Evolutionary conservation across 2,329 filamentous ascomycete species (phyloP).

Genomic region (Botrytis byssoidea): DNA sequence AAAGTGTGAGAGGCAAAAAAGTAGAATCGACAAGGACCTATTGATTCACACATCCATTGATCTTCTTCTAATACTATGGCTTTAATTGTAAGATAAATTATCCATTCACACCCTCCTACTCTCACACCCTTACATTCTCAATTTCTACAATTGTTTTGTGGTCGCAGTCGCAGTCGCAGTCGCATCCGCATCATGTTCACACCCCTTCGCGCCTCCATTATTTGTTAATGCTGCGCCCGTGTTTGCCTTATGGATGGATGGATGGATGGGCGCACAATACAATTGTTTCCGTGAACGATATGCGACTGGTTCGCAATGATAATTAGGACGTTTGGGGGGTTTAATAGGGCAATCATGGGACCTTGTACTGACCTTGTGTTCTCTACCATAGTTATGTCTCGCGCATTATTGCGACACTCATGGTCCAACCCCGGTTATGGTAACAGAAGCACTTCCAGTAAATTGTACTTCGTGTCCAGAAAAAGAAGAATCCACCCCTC

Average conservation of each 20-base stretch:
- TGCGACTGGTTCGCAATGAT: slow-evolving; percentile 3
- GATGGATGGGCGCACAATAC: background rate
- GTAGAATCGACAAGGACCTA: background rate
- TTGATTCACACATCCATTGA: background rate
- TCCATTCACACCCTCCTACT: slow-evolving; percentile 18
- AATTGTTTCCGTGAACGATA: background rate
- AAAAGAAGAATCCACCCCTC: slow-evolving; percentile 38
- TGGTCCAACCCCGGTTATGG: slow-evolving; percentile 67
- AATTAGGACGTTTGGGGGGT: background rate
- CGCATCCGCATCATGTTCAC: background rate
- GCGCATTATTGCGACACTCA: slow-evolving; percentile 71
- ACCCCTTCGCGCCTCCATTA: slow-evolving; percentile 16
- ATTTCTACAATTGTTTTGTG: background rate
- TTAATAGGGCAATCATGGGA: slow-evolving; percentile 8
- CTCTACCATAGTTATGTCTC: slow-evolving; percentile 56
- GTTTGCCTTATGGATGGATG: slow-evolving; percentile 5
- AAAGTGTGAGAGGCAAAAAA: background rate
- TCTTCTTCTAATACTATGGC: slow-evolving; percentile 33
- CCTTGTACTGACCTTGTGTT: slow-evolving; percentile 27
- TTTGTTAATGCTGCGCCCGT: background rate
- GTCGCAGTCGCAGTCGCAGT: background rate
- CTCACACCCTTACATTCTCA: slow-evolving; percentile 11
- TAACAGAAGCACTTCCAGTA: slow-evolving; percentile 64
- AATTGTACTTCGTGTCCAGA: slow-evolving; percentile 61
- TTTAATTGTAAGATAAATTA: slow-evolving; percentile 36